Conservation (phyloP, 2,329 filamentous ascomycete genomes). For the Elsinoe batatas region DNA sequence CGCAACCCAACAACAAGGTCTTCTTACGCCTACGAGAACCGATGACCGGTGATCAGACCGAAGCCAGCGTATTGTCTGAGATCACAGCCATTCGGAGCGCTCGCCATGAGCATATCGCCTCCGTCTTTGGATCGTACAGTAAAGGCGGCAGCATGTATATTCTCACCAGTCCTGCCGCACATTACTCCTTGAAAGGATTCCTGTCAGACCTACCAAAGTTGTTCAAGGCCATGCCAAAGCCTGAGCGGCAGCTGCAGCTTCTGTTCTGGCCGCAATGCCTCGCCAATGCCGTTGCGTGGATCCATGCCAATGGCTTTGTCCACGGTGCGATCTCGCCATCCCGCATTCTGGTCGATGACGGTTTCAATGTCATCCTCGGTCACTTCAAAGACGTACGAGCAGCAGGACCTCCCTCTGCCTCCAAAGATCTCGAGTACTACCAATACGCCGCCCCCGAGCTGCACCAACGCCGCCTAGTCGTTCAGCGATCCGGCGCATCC, state of each 20-base stretch:
- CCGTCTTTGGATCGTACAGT: conserved; percentile 61
- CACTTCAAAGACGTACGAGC: conserved; percentile 30
- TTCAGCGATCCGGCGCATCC: neutral
- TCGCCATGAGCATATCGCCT: conserved; percentile 55
- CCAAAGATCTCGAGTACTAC: conserved; percentile 53
- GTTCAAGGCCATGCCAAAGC: conserved; percentile 53
- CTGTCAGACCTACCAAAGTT: conserved; percentile 46
- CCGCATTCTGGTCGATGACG: conserved; percentile 55
- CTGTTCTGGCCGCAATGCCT: conserved; percentile 70
- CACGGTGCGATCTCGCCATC: conserved; percentile 63
- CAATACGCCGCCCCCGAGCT: conserved; percentile 64
- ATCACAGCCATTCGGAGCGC: conserved; percentile 4
- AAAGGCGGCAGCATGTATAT: conserved; percentile 54
- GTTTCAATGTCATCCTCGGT: conserved; percentile 56
- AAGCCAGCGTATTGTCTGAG: conserved; percentile 1
- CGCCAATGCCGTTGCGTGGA: conserved; percentile 55
- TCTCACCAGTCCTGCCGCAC: conserved; percentile 55
- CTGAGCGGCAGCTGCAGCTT: conserved; percentile 49
- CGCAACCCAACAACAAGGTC: conserved; percentile 3
- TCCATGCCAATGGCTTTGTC: conserved; percentile 54
- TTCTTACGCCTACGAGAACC: neutral
- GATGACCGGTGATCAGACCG: conserved; percentile 2
- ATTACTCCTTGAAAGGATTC: conserved; percentile 58
- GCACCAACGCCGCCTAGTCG: conserved; percentile 30
- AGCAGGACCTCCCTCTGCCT: conserved; percentile 21